Conservation (phyloP, 176 grass and related monocot genomes). For the Poa pratensis region DNA sequence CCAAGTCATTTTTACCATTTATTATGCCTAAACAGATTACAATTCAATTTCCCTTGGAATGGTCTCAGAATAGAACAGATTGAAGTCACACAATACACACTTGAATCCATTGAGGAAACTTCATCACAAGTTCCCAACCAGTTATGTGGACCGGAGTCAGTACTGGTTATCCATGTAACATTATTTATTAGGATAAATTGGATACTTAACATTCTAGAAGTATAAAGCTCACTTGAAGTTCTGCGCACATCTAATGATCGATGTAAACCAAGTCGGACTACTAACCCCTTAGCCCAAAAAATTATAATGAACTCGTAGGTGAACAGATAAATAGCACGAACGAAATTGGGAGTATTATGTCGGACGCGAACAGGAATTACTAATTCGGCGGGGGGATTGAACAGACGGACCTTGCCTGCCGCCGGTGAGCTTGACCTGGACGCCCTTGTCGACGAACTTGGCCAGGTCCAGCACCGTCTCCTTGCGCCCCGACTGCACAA, state of each 20-base stretch:
- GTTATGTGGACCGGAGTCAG: too few species aligned
- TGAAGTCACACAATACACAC: neutral
- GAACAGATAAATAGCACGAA: neutral
- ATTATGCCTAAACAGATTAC: neutral
- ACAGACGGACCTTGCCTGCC: slow-evolving; percentile 77
- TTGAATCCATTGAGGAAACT: neutral
- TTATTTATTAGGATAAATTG: neutral
- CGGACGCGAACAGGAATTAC: neutral
- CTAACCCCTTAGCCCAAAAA: neutral
- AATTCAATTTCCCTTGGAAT: neutral
- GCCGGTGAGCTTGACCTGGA: slow-evolving; percentile 95
- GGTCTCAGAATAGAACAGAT: neutral
- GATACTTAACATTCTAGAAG: neutral
- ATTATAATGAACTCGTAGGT: neutral
- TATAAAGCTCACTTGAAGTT: neutral
- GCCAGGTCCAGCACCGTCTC: slow-evolving; percentile 90
- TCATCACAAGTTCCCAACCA: neutral
- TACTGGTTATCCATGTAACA: neutral
- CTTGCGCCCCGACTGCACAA: slow-evolving; percentile 81
- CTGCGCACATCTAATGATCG: neutral
- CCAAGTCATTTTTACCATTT: neutral
- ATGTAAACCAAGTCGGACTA: neutral
- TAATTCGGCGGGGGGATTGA: neutral
- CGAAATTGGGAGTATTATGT: neutral
- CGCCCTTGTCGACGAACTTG: slow-evolving; percentile 96